Evolutionary conservation across 768 basidiomycete species (phyloP), one percentile per base, ranked within the genome.

Genomic region (Imleria badia): DNA sequence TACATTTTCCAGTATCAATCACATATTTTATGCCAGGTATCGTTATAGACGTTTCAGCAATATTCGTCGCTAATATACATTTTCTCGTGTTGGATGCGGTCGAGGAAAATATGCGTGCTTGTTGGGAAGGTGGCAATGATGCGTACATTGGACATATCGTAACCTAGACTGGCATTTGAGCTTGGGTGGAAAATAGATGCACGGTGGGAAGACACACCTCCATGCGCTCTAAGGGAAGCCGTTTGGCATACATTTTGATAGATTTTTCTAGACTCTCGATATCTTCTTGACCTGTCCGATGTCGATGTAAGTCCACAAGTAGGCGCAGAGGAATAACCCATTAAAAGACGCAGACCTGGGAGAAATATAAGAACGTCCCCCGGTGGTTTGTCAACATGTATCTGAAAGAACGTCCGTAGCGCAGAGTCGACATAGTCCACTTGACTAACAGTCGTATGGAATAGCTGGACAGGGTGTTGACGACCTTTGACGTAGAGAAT

Each of bases 41-140:
- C 14, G 97, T 98, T 67, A 99, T 93, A 13, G 90, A 92, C 0
- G 97, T 98, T 72, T 99, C 97, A 12, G 97, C 97, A 54, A 99
- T 95, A 71, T 98, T 99, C 17, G 97, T 99, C 2, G 97, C 89
- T 36, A 99, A 77, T 58, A 99, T 93, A 72, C 94, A 90, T 72
- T 98, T 95, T 52, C 97, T 83, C 2, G 81, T 83, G 48, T 84
- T 80, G 1, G 81, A 66, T 14, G 88, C 84, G 1, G 90, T 73
- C 1, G 83, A 73, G 0, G 72, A 66, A 71, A 98, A 98, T 44
- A 91, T 91, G 66, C 84, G 84, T 41, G 83, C 73, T 72, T 97
- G 94, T 58, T 89, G 83, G 12, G 77, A 75, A 23, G 86, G 81
- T 9, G 91, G 85, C 58, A 98, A 84, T 6, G 91, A 84, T 33